These are phyloP conservation scores for Pseudozyma hubeiensis DNA, from an alignment of 1,284 basidiomycete species.

Conservation along the genomic window DNA sequence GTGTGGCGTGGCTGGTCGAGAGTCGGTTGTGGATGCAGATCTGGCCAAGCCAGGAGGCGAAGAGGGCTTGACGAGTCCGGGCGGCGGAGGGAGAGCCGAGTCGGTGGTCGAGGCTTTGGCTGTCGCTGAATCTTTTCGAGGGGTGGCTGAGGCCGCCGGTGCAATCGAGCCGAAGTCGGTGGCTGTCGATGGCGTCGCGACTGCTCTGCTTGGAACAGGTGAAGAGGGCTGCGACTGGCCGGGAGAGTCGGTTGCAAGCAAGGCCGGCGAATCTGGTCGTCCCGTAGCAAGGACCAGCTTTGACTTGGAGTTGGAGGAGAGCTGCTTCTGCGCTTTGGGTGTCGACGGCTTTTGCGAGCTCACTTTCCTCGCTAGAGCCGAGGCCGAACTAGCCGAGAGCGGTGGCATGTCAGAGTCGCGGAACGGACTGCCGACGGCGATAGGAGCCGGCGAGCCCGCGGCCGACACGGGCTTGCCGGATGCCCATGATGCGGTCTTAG, in stretches of 20 bases:
- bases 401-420: conserved; percentile 62
- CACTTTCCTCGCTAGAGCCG: conserved; percentile 39
- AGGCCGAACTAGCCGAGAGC: conserved; percentile 51
- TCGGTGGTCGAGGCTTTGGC: conserved; percentile 9
- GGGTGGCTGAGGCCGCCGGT: conserved; percentile 9
- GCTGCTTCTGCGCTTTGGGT: conserved; percentile 43
- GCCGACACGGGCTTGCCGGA: conserved; percentile 56
- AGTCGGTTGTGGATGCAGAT: conserved; percentile 59
- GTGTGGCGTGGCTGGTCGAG: conserved; percentile 76
- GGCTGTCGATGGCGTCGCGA: conserved; percentile 14
- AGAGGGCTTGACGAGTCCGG: conserved; percentile 61
- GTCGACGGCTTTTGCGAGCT: conserved; percentile 49
- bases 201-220: conserved; percentile 42
- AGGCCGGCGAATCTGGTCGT: conserved; percentile 42
- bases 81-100: conserved; percentile 33
- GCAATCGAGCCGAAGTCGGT: conserved; percentile 4
- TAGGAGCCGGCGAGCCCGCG: conserved; percentile 28
- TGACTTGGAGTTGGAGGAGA: conserved; percentile 24
- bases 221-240: conserved; percentile 36
- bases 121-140: conserved; percentile 18
- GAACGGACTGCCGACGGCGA: conserved; percentile 48
- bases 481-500: conserved; percentile 67
- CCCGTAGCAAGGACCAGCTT: conserved; percentile 32
- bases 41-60: conserved; percentile 39
- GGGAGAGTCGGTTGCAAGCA: conserved; percentile 39